Evolutionary conservation across 345 rosid species (phyloP), one percentile per base, ranked within the genome.

Genomic region (Heritiera littoralis): DNA sequence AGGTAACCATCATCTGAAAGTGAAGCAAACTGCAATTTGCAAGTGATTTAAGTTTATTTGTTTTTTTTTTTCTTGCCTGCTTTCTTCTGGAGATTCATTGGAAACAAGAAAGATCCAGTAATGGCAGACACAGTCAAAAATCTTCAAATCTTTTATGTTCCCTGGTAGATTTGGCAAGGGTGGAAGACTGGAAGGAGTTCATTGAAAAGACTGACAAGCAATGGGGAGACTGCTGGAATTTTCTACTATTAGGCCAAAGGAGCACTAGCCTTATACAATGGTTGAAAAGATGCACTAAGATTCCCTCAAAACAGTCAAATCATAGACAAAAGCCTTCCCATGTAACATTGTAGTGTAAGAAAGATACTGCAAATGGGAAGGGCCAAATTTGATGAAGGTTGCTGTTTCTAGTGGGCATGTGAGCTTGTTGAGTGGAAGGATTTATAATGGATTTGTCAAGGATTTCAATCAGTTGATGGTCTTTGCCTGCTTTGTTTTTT

Each of bases 61-160:
- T 15, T 10, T 9, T 10, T 9, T 23, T 3, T 15, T 32, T 13
- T 12, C 2, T 18, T 66, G 43, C 43, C 1, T 45, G 48, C 43
- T 40, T 40, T 40, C 43, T 40, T 40, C 43, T 46, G 7, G 58
- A 41, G 49, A 28, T 20, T 72, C 60, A 52, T 58, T 74, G 77
- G 51, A 15, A 55, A 17, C 77, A 74, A 74, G 67, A 74, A 59
- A 74, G 35, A 17, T 45, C 18, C 35, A 74, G 13, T 74, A 70
- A 75, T 75, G 83, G 85, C 85, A 78, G 82, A 82, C 79, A 80
- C 18, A 23, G 45, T 30, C 0, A 28, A 64, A 38, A 28, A 48
- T 18, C 72, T 69, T 55, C 66, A 84, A 32, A 35, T 81, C 70
- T 61, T 66, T 72, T 59, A 17, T 32, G 41, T 80, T 70, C 40